Conservation (phyloP, 2,329 filamentous ascomycete species). For the Pseudogymnoascus sp. region DNA sequence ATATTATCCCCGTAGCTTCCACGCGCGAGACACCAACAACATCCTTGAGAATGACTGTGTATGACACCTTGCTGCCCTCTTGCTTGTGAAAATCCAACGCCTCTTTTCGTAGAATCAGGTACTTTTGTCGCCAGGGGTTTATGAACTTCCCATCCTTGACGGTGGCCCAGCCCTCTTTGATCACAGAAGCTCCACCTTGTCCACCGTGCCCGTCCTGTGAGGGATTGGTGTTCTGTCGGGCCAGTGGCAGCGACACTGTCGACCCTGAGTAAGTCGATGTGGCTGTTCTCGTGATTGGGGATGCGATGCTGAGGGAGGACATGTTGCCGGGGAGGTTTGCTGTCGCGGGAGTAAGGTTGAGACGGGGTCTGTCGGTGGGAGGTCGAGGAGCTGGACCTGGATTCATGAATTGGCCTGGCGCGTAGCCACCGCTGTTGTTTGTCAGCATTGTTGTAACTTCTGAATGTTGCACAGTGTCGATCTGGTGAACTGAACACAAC, state of each 20-base stretch:
- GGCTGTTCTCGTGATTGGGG: conserved; percentile 58
- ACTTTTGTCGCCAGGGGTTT: conserved; percentile 83
- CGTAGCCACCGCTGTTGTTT: conserved; percentile 33
- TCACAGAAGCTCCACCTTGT: conserved; percentile 61
- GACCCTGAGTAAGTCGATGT: conserved; percentile 64
- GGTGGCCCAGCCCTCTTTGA: conserved; percentile 75
- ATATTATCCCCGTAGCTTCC: conserved; percentile 83
- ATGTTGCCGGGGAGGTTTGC: conserved; percentile 68
- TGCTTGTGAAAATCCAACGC: conserved; percentile 92
- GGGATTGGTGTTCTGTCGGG: conserved; percentile 47
- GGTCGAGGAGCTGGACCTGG: conserved; percentile 89
- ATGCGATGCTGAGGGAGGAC: conserved; percentile 66
- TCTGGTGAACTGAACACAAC: not conserved
- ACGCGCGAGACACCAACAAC: conserved; percentile 86
- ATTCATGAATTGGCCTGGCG: conserved; percentile 79
- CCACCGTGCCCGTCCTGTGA: conserved; percentile 48
- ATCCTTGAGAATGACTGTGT: conserved; percentile 76
- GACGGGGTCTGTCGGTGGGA: conserved; percentile 73
- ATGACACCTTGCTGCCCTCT: conserved; percentile 79
- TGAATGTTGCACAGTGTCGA: not conserved
- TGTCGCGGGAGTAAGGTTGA: conserved; percentile 70
- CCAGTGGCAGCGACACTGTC: conserved; percentile 65
- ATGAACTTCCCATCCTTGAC: conserved; percentile 90
- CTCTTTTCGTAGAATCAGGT: conserved; percentile 84
- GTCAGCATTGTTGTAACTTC: not conserved